Evolutionary conservation across 257 asterid genomes (phyloP), one percentile per base, ranked within the genome.

Genomic region (Solanum commersonii): DNA sequence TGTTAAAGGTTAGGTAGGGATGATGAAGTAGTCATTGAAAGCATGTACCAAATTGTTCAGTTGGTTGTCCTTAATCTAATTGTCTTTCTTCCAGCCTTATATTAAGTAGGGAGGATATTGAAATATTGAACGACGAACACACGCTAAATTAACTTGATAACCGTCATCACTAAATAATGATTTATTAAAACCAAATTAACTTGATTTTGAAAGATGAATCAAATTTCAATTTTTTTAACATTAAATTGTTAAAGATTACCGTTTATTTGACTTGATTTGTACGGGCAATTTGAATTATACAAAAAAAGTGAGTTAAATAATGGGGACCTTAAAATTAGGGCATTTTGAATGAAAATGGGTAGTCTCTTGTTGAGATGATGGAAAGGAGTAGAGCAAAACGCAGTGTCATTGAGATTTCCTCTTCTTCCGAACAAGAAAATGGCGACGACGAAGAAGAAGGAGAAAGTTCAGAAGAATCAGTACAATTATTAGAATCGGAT

Each of bases 381-480:
- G 67, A 65, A 56, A 37, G 81, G 85, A 88, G 82, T 42, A 59
- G 74, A 60, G 84, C 87, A 87, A 88, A 91, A 33, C 90, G 88
- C 52, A 25, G n/a, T 52, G 70, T 89, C 40, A 88, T 93, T 84
- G 85, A 42, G 52, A 92, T 93, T 87, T 92, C 94, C 10, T 93
- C 95, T 9, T 94, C 94, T 34, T 90, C 94, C n/a, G 81, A 49
- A n/a, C 5, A 44, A 40, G 71, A 46, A 86, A 37, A 37, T 18
- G 89, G 15, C 3, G 86, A 86, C 6, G 88, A 84, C 18, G 87
- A 84, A n/a, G 12, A 14, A 35, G 76, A 18, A 87, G 87, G 49
- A 60, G 73, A 11, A 37, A 46, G 44, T 70, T 46, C 73, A 27
- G 93, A 92, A 8, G 93, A 89, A 83, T 52, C 85, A 40, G 92